Evolutionary conservation across 2,329 filamentous ascomycete species (phyloP).

Genomic region (Clarireedia homoeocarpa): DNA sequence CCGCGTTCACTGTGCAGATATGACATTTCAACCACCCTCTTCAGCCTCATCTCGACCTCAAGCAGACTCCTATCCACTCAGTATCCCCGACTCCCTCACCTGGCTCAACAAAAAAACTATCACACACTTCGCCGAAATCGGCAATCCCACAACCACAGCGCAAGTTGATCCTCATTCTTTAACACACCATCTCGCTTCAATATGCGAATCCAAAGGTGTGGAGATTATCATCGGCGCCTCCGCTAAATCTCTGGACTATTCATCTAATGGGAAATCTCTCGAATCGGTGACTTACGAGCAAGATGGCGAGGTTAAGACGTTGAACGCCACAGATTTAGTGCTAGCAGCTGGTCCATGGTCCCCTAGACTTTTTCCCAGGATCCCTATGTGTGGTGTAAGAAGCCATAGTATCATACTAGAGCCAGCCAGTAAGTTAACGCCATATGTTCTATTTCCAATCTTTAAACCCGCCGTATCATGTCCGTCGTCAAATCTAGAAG

Average conservation of each 20-base stretch:
- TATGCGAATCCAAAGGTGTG: not conserved
- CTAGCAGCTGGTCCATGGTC: not conserved
- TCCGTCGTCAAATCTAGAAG: not conserved
- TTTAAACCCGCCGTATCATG: not conserved
- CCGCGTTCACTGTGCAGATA: constrained; percentile 55
- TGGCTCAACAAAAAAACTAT: not conserved
- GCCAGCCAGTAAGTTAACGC: not conserved
- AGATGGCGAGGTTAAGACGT: not conserved
- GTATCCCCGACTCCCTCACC: not conserved
- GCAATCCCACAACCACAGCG: not conserved
- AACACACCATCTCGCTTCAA: not conserved
- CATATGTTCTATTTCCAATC: not conserved
- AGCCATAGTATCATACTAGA: not conserved
- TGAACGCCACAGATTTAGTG: not conserved
- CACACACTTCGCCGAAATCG: not conserved
- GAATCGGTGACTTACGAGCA: not conserved
- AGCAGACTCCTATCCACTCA: too few relatives aligned
- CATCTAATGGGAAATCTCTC: not conserved
- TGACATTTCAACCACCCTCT: not conserved
- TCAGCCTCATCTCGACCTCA: too few relatives aligned
- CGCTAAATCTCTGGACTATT: not conserved
- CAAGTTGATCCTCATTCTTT: not conserved
- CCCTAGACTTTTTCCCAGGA: not conserved
- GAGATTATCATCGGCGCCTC: not conserved
- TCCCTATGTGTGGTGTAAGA: not conserved